These are phyloP conservation scores for Reticulascus tulasneorum DNA, from an alignment of 2,329 filamentous ascomycete genomes.

Conservation along the genomic window DNA sequence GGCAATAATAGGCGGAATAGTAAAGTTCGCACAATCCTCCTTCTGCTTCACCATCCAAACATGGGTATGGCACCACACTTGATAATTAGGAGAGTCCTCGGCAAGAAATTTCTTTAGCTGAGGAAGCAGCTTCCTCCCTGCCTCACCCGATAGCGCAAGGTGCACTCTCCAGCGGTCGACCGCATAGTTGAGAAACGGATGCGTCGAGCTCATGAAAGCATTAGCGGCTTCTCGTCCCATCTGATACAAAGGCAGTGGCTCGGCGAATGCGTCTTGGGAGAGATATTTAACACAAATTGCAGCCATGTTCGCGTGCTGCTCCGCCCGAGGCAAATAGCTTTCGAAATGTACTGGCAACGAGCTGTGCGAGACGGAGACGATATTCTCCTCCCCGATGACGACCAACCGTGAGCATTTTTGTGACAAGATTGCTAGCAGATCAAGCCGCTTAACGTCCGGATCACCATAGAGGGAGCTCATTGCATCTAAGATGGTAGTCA, in stretches of 20 bases:
- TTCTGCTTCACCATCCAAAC: slow-evolving; percentile 6
- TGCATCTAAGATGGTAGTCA: slow-evolving; percentile 1
- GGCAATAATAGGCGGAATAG: neutral
- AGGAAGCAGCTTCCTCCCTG: slow-evolving; percentile 7
- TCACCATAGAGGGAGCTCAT: slow-evolving; percentile 5
- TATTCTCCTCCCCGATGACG: slow-evolving; percentile 1
- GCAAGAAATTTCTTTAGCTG: slow-evolving; percentile 11
- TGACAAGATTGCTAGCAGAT: slow-evolving; percentile 4
- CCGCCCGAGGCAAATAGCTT: slow-evolving; percentile 5
- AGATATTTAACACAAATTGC: slow-evolving; percentile 18
- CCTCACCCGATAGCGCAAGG: slow-evolving; percentile 6
- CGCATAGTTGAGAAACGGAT: slow-evolving; percentile 16
- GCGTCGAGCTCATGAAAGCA: slow-evolving; percentile 1
- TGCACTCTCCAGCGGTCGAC: slow-evolving; percentile 11
- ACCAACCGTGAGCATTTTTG: slow-evolving; percentile 11
- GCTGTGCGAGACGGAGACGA: slow-evolving; percentile 2
- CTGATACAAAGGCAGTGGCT: neutral
- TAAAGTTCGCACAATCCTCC: neutral
- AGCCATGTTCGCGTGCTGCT: slow-evolving; percentile 15
- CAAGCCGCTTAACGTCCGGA: slow-evolving; percentile 1
- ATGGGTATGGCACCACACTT: slow-evolving; percentile 12
- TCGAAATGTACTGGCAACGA: slow-evolving; percentile 9
- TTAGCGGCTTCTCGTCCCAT: neutral
- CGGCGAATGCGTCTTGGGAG: neutral
- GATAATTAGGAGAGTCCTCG: slow-evolving; percentile 10